Conservation (phyloP, 2,329 filamentous ascomycete genomes). For the Calonectria honghensis region DNA sequence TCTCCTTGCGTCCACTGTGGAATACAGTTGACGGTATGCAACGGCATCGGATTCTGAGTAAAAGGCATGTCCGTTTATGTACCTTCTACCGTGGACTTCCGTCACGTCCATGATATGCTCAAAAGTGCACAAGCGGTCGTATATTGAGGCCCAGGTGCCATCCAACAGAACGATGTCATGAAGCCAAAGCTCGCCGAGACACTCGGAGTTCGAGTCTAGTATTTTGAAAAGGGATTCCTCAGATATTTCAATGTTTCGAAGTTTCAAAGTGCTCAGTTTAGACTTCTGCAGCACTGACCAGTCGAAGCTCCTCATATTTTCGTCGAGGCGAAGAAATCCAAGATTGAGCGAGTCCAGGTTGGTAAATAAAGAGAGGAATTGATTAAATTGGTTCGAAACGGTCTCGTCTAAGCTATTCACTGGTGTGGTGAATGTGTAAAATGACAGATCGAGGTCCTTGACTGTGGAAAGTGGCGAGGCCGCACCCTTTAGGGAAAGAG, state of each 20-base stretch:
- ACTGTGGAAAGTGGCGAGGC: neutral
- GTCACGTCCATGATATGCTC: conserved; percentile 9
- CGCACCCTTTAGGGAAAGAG: neutral
- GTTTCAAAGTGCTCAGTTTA: conserved; percentile 4
- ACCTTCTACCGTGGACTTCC: conserved; percentile 9
- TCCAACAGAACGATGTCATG: conserved; percentile 17
- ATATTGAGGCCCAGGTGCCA: neutral
- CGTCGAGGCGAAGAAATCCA: conserved; percentile 14
- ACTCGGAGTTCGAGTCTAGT: neutral
- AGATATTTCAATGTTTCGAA: conserved; percentile 16
- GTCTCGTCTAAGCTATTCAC: neutral
- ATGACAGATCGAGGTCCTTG: conserved; percentile 8
- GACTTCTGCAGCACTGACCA: conserved; percentile 8
- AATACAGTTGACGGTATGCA: conserved; percentile 6
- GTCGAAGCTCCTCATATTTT: conserved; percentile 8
- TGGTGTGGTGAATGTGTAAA: conserved; percentile 7
- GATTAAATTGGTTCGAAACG: neutral
- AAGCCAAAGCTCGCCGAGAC: conserved; percentile 7
- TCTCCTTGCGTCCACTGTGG: conserved; percentile 4
- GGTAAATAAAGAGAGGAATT: neutral
- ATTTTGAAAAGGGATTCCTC: conserved; percentile 4
- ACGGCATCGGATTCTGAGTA: conserved; percentile 2
- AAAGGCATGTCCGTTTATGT: neutral
- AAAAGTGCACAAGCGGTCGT: neutral
- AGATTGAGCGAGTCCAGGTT: conserved; percentile 2